phyloP scores from a whole-genome alignment of 768 basidiomycete species.

The Russula olivacea region DNA sequence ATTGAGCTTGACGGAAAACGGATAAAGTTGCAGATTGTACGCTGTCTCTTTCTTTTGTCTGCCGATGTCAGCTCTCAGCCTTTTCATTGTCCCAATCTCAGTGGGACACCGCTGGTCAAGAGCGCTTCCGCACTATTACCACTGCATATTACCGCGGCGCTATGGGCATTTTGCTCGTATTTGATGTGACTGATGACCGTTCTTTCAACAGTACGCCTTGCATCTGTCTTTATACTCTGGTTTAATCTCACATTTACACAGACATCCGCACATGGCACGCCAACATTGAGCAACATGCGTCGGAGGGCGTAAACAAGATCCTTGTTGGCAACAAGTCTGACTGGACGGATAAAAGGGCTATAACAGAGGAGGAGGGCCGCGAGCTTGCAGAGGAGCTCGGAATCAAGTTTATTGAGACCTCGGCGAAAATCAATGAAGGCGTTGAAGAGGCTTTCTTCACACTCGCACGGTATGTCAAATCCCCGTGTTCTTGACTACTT shows the following conservation, averaged over 20 bases:
- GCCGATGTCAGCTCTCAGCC: neutral
- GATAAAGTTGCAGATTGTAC: conserved; percentile 97
- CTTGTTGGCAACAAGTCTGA: conserved; percentile 99
- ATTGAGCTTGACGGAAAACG: conserved; percentile 98
- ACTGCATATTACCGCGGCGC: conserved; percentile 99
- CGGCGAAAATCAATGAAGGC: conserved; percentile 93
- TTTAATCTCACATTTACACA: conserved; percentile 30
- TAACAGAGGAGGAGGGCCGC: conserved; percentile 87
- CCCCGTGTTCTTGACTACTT: neutral
- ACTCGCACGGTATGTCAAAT: conserved; percentile 70
- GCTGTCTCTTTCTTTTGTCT: conserved; percentile 31
- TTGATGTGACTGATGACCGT: conserved; percentile 91
- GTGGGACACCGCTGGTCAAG: conserved; percentile 99
- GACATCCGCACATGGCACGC: conserved; percentile 98
- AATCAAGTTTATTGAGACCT: conserved; percentile 97
- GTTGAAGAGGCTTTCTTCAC: conserved; percentile 99
- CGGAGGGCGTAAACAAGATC: conserved; percentile 98
- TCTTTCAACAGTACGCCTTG: conserved; percentile 85
- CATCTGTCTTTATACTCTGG: neutral
- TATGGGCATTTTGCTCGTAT: conserved; percentile 98
- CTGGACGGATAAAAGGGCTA: conserved; percentile 92
- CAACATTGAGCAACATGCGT: conserved; percentile 98
- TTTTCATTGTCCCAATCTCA: conserved; percentile 31
- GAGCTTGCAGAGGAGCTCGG: conserved; percentile 90
- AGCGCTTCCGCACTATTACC: conserved; percentile 97